Conservation (phyloP, 768 basidiomycete species). For the Saitozyma sp. region DNA sequence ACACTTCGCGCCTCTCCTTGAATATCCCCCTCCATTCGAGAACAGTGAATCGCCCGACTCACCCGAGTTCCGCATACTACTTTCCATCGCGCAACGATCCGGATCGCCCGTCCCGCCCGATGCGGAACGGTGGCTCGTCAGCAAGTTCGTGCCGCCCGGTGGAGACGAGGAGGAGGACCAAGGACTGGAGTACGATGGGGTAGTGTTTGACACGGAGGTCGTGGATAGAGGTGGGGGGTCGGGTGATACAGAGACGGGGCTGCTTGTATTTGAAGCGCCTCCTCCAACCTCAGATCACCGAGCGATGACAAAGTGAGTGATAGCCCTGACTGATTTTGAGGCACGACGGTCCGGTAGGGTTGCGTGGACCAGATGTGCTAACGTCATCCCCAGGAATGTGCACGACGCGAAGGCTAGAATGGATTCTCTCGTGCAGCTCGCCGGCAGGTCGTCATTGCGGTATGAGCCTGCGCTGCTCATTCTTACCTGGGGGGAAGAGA, state of each 20-base stretch:
- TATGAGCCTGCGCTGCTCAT: constrained; percentile 30
- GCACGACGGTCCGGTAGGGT: no score
- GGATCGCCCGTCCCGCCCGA: constrained; percentile 19
- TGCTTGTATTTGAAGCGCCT: constrained; percentile 34
- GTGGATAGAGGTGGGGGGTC: no score
- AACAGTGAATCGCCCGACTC: background rate
- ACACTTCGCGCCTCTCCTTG: constrained; percentile 25
- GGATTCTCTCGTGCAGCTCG: constrained; percentile 7
- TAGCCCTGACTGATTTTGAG: no score
- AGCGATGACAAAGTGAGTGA: constrained; percentile 6
- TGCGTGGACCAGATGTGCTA: no score
- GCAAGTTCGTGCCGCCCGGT: constrained; percentile 25
- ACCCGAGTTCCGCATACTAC: constrained; percentile 16
- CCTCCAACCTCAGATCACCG: constrained; percentile 11
- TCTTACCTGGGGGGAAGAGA: constrained; percentile 38
- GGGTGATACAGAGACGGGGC: constrained; percentile 11
- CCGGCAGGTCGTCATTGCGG: background rate
- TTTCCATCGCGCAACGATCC: constrained; percentile 16
- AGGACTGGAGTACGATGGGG: background rate
- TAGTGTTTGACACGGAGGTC: no score
- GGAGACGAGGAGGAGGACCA: constrained; percentile 7
- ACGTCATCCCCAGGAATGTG: no score
- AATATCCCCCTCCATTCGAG: constrained; percentile 1
- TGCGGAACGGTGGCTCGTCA: constrained; percentile 29
- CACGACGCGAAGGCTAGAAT: constrained; percentile 35